phyloP scores from a whole-genome alignment of 1,139 yeast species.

The Hyphopichia buzzinii region DNA sequence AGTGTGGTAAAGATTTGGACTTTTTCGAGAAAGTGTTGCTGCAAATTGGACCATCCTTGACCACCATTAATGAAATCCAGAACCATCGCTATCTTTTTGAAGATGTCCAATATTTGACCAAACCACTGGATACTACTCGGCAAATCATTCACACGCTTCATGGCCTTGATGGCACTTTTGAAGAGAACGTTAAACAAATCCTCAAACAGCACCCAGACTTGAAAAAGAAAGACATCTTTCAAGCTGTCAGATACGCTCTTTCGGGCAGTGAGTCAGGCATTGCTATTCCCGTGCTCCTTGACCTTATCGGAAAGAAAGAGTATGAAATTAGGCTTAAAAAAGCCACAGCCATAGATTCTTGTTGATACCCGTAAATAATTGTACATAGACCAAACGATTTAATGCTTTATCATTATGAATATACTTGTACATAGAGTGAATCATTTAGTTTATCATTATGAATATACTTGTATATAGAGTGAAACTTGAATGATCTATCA shows the following conservation, averaged over 20 bases:
- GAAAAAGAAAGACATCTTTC: constrained; percentile 53
- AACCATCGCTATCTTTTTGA: constrained; percentile 50
- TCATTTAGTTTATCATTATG: no score
- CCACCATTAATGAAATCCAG: constrained; percentile 47
- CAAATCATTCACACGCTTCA: constrained; percentile 10
- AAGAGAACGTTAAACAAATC: constrained; percentile 14
- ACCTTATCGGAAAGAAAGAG: constrained; percentile 53
- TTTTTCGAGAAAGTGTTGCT: constrained; percentile 25
- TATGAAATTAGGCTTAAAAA: constrained; percentile 32
- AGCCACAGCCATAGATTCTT: constrained; percentile 13
- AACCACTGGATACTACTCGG: constrained; percentile 9
- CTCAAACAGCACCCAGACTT: constrained; percentile 12
- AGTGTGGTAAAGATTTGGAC: constrained; percentile 14
- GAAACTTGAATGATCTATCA: no score
- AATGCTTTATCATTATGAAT: no score
- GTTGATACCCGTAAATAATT: not conserved
- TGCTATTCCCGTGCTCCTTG: constrained; percentile 58
- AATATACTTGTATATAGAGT: no score
- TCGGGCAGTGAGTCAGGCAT: constrained; percentile 74
- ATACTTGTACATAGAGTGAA: no score
- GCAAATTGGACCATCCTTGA: constrained; percentile 39
- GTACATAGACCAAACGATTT: no score
- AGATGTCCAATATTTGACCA: constrained; percentile 30
- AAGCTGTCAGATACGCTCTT: constrained; percentile 65
- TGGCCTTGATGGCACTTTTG: constrained; percentile 6